Conservation (phyloP, 148 eudicot species). For the Fagopyrum tataricum region DNA sequence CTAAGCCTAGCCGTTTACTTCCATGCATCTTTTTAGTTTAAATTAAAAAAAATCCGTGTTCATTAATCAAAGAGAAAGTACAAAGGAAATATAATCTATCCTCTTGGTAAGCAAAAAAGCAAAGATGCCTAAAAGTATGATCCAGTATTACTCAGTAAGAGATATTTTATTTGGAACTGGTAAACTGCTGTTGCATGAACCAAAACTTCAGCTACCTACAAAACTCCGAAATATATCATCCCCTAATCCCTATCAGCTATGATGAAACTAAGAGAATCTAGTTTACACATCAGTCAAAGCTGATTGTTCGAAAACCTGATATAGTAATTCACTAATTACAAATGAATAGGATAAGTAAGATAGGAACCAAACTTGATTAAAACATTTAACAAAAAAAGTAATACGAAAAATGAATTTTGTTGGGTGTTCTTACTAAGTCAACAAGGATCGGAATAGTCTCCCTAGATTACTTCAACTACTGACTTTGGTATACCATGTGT, state of each 20-base stretch:
- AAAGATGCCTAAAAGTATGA: neutral
- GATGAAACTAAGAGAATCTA: neutral
- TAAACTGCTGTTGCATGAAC: conserved; percentile 1
- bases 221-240: too few species aligned
- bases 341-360: neutral
- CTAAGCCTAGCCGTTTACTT: neutral
- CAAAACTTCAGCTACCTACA: neutral
- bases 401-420: neutral
- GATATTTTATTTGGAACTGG: neutral
- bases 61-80: neutral
- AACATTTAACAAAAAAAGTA: neutral
- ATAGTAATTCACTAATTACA: neutral
- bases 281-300: neutral
- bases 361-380: neutral
- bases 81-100: too few species aligned
- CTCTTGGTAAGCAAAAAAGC: neutral
- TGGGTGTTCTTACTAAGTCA: neutral
- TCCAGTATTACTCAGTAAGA: neutral
- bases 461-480: neutral
- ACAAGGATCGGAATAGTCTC: neutral
- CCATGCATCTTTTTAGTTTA: neutral
- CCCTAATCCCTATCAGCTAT: neutral
- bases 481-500: neutral
- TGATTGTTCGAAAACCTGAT: neutral
- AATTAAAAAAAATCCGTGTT: neutral